Conservation (phyloP, 139 green algal genomes). For the Chlamydomonas applanata region DNA sequence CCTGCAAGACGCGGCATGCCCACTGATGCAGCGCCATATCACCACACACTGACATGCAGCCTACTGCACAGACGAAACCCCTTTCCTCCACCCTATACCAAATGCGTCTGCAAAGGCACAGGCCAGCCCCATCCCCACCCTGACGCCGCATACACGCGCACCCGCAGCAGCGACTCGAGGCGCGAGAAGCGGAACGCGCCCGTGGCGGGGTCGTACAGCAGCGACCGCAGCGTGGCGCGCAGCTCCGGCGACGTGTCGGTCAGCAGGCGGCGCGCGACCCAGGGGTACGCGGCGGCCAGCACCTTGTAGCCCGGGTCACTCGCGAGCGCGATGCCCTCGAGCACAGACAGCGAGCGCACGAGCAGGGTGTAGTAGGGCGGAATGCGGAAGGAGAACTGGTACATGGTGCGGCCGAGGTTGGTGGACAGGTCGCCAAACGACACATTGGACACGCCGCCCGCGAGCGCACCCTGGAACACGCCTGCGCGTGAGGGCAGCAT, state of each 20-base stretch:
- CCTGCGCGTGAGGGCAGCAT: constrained; percentile 18
- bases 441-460: constrained; percentile 79
- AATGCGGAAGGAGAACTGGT: constrained; percentile 75
- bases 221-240: constrained; percentile 57
- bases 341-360: constrained; percentile 76
- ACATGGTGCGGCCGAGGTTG: constrained; percentile 83
- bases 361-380: constrained; percentile 90
- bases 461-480: constrained; percentile 78
- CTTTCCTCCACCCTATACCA: no score
- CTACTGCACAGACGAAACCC: no score
- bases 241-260: constrained; percentile 72
- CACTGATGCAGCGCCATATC: no score
- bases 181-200: constrained; percentile 71
- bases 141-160: no score
- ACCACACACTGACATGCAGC: no score
- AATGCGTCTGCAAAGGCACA: no score
- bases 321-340: constrained; percentile 90
- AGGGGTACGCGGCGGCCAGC: constrained; percentile 81
- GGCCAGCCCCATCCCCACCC: no score
- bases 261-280: constrained; percentile 80
- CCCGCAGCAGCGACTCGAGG: constrained; percentile 79
- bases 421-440: constrained; percentile 57
- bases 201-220: constrained; percentile 67
- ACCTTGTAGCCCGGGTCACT: constrained; percentile 90
- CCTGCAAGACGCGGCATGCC: constrained; percentile 3